Base-by-base conservation (phyloP, 1,284 basidiomycete species). In the Cerrena zonata region DNA sequence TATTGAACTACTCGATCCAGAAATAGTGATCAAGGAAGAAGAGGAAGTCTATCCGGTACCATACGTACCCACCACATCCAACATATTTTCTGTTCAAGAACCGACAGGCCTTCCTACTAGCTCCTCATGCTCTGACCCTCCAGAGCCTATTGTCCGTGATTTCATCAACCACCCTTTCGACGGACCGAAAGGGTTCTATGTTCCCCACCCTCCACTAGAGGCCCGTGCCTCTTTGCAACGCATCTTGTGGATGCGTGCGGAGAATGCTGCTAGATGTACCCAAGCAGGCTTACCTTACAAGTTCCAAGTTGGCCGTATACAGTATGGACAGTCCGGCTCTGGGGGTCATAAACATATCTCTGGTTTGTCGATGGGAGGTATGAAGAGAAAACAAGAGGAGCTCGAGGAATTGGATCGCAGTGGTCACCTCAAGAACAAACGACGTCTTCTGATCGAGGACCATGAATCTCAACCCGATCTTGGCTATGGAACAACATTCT, bases 111-210 rank as follows among this genome's bases (percentile, higher is more conserved):
- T 56, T 22, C 53, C 45, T 11, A 44, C 45, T 13, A 48, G 52
- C 18, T 38, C 48, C 2, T 24, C 42, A 5, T 23, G 41, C 4
- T 25, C 47, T 11, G n/a, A 40, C 3, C 50, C 57, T 2, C 50
- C 53, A 5, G 53, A 55, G 12, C 50, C 58, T 42, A 62, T 59
- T 26, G 54, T 60, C 12, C 59, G 59, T 36, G 66, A 68, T 51
- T 68, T 57, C 37, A 65, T 58, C 1, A 26, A 51, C 37, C 52
- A 54, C 40, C 48, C 54, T 4, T 60, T 63, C 54, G 43, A 55
- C 18, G 59, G 61, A 12, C 56, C 53, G 2, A 54, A 52, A 19
- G 61, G 61, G 5, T 59, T 53, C 39, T 64, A 66, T 46, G 57
- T 61, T 19, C 60, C 61, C 2, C 46, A 60, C 26, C 61, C 58